Evolutionary conservation across 1,139 yeast genomes (phyloP).

Genomic region (Entelexis sorbosivorans): DNA sequence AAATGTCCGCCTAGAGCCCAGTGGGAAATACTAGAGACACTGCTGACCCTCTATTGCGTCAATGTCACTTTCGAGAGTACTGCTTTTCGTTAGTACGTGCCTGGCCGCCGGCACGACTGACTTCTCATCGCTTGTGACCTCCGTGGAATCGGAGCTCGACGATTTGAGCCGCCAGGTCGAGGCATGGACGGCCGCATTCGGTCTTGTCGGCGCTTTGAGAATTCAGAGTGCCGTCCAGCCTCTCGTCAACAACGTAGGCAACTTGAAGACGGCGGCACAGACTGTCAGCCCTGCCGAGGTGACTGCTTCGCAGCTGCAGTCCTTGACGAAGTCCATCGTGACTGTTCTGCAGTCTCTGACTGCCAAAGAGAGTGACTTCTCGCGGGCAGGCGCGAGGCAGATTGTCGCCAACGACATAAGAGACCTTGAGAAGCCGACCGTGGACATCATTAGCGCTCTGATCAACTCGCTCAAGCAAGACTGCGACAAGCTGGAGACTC

Average conservation of each 20-base stretch:
- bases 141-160: not conserved
- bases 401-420: constrained; percentile 6
- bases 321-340: not conserved
- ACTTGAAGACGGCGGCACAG: not conserved
- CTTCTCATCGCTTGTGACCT: not conserved
- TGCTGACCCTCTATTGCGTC: not conserved
- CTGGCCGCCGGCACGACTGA: not conserved
- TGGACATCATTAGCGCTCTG: not conserved
- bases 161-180: not conserved
- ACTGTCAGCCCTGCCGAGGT: not conserved
- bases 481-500: not conserved
- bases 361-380: constrained; percentile 2
- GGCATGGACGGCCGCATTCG: not conserved
- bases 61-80: not conserved
- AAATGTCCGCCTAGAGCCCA: not conserved
- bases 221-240: constrained; percentile 5
- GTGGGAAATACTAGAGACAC: too few relatives aligned
- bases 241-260: not conserved
- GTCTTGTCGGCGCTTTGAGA: constrained; percentile 4
- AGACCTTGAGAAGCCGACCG: constrained; percentile 6
- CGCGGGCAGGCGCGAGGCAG: not conserved
- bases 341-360: not conserved
- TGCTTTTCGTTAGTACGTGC: not conserved
- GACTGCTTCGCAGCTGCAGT: not conserved
- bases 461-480: not conserved